Evolutionary conservation across 148 eudicot species (phyloP).

Genomic region (Rhododendron mucronatum): DNA sequence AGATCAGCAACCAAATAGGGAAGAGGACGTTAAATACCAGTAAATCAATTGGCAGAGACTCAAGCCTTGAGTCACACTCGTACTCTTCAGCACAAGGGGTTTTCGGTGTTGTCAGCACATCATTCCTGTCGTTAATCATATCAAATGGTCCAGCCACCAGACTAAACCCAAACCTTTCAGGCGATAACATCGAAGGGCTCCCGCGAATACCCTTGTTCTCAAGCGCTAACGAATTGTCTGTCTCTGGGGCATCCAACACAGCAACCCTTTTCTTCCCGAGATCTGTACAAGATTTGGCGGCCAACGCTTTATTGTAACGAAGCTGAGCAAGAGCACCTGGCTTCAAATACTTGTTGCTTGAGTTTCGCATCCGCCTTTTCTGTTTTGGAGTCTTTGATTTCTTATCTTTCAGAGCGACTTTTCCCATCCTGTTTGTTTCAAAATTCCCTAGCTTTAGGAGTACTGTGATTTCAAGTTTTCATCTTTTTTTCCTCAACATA

Average conservation of each 20-base stretch:
- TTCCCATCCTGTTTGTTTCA: conserved; percentile 47
- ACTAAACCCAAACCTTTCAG: conserved; percentile 42
- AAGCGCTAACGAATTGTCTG: conserved; percentile 13
- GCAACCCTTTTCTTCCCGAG: conserved; percentile 80
- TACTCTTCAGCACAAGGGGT: conserved; percentile 49
- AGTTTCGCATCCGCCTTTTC: conserved; percentile 42
- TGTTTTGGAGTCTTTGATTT: conserved; percentile 52
- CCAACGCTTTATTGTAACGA: conserved; percentile 52
- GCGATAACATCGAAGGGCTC: conserved; percentile 48
- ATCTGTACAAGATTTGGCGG: conserved; percentile 65
- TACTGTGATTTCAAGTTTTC: not conserved
- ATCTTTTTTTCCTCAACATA: not conserved
- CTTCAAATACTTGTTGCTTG: conserved; percentile 57
- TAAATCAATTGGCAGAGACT: conserved; percentile 81
- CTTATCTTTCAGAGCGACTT: conserved; percentile 53
- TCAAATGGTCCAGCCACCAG: conserved; percentile 27
- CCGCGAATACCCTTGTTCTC: conserved; percentile 22
- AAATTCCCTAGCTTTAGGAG: not conserved
- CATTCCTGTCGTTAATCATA: conserved; percentile 26
- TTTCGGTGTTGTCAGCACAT: conserved; percentile 63
- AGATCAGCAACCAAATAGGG: conserved; percentile 4
- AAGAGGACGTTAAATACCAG: conserved; percentile 47
- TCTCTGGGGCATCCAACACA: conserved; percentile 38
- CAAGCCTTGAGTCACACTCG: conserved; percentile 73
- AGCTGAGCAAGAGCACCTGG: conserved; percentile 93